phyloP scores from a whole-genome alignment of 441 rosid species.

The Euphorbia celastroides region DNA sequence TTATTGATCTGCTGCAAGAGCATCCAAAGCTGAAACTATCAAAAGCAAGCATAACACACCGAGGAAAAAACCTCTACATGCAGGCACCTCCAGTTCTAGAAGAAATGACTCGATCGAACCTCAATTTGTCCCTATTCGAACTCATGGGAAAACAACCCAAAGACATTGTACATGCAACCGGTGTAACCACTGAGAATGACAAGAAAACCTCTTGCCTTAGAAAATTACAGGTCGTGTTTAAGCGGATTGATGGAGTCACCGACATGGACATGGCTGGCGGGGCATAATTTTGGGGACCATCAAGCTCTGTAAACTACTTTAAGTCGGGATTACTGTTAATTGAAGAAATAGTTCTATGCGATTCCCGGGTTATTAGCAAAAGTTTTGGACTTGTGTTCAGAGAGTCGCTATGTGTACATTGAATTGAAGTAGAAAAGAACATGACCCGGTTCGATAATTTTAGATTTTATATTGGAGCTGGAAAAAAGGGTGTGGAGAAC shows the following conservation, averaged over 20 bases:
- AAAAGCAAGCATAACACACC: slow-evolving; percentile 61
- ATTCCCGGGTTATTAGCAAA: too few species aligned
- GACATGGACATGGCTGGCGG: slow-evolving; percentile 86
- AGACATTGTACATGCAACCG: slow-evolving; percentile 63
- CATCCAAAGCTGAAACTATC: slow-evolving; percentile 68
- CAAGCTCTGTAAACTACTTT: too few species aligned
- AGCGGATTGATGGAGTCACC: slow-evolving; percentile 57
- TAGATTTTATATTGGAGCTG: too few species aligned
- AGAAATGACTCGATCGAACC: slow-evolving; percentile 77
- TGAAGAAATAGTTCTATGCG: too few species aligned
- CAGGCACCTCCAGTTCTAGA: slow-evolving; percentile 92
- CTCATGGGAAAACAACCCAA: slow-evolving; percentile 63
- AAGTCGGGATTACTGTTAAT: too few species aligned
- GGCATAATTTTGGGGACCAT: slow-evolving; percentile 46
- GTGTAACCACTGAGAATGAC: slow-evolving; percentile 42
- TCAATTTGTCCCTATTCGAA: slow-evolving; percentile 52
- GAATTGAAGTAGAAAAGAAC: too few species aligned
- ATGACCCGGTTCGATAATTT: too few species aligned
- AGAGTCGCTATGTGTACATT: too few species aligned
- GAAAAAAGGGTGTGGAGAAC: too few species aligned
- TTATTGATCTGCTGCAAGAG: slow-evolving; percentile 67
- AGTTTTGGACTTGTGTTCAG: too few species aligned
- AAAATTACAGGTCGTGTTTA: slow-evolving; percentile 62
- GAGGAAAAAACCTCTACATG: slow-evolving; percentile 70
- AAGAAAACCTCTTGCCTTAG: slow-evolving; percentile 54